Percentiles rank a stretch among this genome's conserved stretches.
phyloP scores from a whole-genome alignment of 768 basidiomycete genomes.

The Podaxis sp. region DNA sequence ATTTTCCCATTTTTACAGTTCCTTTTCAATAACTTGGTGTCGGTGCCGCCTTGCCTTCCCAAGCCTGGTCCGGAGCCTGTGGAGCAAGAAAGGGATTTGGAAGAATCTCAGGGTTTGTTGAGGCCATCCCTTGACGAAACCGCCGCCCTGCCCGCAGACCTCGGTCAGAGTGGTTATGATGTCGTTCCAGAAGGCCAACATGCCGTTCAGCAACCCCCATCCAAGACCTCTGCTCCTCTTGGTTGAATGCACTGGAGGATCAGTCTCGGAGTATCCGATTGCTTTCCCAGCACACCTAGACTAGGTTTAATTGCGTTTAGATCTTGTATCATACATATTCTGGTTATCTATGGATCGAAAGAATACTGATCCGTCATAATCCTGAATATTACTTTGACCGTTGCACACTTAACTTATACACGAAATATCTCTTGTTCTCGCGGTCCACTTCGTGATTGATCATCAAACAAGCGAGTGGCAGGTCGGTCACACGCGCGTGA shows the following conservation, averaged over 20 bases:
- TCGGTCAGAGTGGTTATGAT: slow-evolving; percentile 84
- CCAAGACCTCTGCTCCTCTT: neutral
- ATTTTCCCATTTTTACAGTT: slow-evolving; percentile 47
- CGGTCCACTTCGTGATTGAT: neutral
- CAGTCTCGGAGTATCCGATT: slow-evolving; percentile 1
- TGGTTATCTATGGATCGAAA: neutral
- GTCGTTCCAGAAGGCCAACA: slow-evolving; percentile 61
- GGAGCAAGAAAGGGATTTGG: slow-evolving; percentile 46
- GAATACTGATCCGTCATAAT: slow-evolving; percentile 8
- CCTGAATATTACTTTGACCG: neutral
- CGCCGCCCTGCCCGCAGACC: slow-evolving; percentile 75
- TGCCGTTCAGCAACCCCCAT: slow-evolving; percentile 20
- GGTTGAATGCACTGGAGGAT: slow-evolving; percentile 11
- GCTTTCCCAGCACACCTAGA: neutral
- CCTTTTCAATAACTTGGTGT: slow-evolving; percentile 86
- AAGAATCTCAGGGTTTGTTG: slow-evolving; percentile 57
- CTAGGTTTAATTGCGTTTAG: neutral
- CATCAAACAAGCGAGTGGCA: neutral
- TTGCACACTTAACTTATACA: neutral
- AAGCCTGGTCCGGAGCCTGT: slow-evolving; percentile 33
- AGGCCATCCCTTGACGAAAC: slow-evolving; percentile 69
- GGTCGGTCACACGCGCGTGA: neutral
- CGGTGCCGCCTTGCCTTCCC: slow-evolving; percentile 60
- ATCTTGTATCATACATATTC: neutral
- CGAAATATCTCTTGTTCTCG: neutral